Base-by-base conservation (phyloP, 2,329 filamentous ascomycete species). In the Clarireedia paspali region DNA sequence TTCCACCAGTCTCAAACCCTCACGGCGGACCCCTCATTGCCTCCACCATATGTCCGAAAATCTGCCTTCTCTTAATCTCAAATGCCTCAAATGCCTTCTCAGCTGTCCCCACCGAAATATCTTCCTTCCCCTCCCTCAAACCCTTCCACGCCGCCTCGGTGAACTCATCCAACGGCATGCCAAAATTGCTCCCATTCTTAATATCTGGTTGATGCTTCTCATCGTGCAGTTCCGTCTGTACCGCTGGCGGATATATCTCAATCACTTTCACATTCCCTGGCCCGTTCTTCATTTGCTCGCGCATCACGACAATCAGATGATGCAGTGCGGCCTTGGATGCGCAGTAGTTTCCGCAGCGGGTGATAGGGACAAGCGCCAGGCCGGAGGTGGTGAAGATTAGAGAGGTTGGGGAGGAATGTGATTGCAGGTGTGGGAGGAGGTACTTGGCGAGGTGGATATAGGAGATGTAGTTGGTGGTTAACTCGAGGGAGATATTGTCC, bases 151-250 rank as follows among this genome's bases (percentile, higher is more conserved):
- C 70, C 30, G 70, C 64, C 1, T 76, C 69, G 0, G 68, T 71
- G 58, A 76, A 81, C 3, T 70, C 64, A 3, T 62, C 64, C 17
- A 79, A 55, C 4, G 77, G 76, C 74, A 82, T 80, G 3, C 77
- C 78, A 15, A 81, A 57, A 9, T 67, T 62, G 2, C 70, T 67
- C 3, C 76, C 76, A 6, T 64, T 62, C 14, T 74, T 70, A 23
- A 71, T 55, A 39, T 75, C 75, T 56, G 75, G 62, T 42, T 63
- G 50, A 20, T 74, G 74, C 59, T 75, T 69, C 58, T 75, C 71
- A 54, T 77, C 72, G 56, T 77, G 74, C 0, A 77, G 58, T 59
- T 77, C 75, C 3, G 73, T 72, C 59, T 68, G 58, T 24, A 70
- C 60, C 30, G 64, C 48, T 48, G 66, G 65, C 54, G 74, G 72